Evolutionary conservation across 2,329 filamentous ascomycete genomes (phyloP).

Genomic region (Microdochium bolleyi): DNA sequence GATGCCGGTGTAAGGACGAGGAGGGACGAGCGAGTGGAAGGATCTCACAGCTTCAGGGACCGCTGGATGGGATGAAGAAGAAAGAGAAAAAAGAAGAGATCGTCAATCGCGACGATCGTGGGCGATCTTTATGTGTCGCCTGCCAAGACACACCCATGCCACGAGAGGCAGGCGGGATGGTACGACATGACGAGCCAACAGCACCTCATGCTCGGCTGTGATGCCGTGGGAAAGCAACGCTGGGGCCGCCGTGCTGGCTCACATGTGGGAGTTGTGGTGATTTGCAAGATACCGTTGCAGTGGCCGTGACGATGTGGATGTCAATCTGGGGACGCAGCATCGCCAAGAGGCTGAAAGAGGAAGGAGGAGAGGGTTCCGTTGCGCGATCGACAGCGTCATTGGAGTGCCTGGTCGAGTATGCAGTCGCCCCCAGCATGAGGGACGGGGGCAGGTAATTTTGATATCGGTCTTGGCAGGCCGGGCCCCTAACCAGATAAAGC

Average conservation of each 20-base stretch:
- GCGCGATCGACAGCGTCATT: not conserved
- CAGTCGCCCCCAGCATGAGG: no score
- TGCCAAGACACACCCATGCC: not conserved
- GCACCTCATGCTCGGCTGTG: no score
- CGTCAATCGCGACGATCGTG: not conserved
- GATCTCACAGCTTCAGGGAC: not conserved
- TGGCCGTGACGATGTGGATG: not conserved
- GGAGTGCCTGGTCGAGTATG: not conserved
- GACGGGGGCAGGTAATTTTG: not conserved
- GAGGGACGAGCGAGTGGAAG: not conserved
- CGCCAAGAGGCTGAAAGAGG: not conserved
- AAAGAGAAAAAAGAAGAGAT: no score
- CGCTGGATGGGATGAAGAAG: not conserved
- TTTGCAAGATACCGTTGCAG: no score
- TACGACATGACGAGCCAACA: not conserved
- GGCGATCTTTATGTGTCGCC: not conserved
- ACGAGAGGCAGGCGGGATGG: not conserved
- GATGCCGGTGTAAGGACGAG: not conserved
- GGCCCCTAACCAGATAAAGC: not conserved
- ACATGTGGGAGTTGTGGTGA: no score
- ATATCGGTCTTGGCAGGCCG: not conserved
- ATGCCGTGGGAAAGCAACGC: not conserved
- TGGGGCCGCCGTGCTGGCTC: not conserved
- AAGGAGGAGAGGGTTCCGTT: not conserved
- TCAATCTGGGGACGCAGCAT: not conserved